Base-by-base conservation (phyloP, 2,329 filamentous ascomycete species). In the Didymella segeticola region DNA sequence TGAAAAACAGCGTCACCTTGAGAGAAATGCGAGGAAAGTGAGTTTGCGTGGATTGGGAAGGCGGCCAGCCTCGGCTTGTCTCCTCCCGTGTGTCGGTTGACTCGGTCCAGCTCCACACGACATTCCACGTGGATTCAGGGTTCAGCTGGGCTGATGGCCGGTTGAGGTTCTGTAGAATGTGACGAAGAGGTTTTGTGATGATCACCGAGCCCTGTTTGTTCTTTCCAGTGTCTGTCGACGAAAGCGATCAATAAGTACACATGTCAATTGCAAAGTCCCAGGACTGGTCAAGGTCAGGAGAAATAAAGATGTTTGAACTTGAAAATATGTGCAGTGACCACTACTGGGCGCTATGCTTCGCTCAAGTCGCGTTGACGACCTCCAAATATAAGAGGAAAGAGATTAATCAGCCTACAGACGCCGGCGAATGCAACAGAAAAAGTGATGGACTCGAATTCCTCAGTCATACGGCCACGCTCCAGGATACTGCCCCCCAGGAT, bases 261-360 rank as follows among this genome's bases (percentile, higher is more conserved):
- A n/a, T n/a, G n/a, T n/a, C n/a, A n/a, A n/a, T n/a, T n/a, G n/a
- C n/a, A n/a, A n/a, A n/a, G n/a, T n/a, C n/a, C n/a, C n/a, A n/a
- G n/a, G n/a, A n/a, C n/a, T n/a, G n/a, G n/a, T n/a, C n/a, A n/a
- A n/a, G n/a, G n/a, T n/a, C n/a, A n/a, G n/a, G n/a, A n/a, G n/a
- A n/a, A n/a, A n/a, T n/a, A n/a, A n/a, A n/a, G n/a, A n/a, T n/a
- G n/a, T n/a, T n/a, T n/a, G n/a, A n/a, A n/a, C n/a, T 5, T 23
- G 11, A 22, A 23, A 4, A 11, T n/a, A 19, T 22, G 20, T 26
- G 10, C 43, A 15, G 22, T 3, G 38, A 26, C 20, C 45, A 47
- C 38, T 57, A 68, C 60, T 58, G 63, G 65, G 51, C 66, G 68
- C 67, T 69, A 69, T 71, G 67, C 64, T 64, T 57, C 34, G 49